phyloP scores from a whole-genome alignment of 495 filamentous ascomycete genomes.

The Tuber indicum region DNA sequence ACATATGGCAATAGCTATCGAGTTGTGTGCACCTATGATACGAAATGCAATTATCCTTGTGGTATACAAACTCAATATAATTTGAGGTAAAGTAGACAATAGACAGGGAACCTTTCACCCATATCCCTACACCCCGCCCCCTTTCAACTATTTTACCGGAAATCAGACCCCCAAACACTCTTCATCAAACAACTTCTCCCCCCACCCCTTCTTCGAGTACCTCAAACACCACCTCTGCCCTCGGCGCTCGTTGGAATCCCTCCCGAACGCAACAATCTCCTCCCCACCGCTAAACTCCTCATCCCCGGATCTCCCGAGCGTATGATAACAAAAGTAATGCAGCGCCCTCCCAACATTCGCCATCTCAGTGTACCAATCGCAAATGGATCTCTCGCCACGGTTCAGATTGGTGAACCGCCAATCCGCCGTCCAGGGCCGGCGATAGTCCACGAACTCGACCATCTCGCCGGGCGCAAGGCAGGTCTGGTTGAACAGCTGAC shows the following conservation, averaged over 20 bases:
- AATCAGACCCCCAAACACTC: constrained; percentile 34
- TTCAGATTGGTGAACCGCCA: constrained; percentile 40
- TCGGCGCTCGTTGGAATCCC: neutral
- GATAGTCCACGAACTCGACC: constrained; percentile 34
- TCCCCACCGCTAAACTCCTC: constrained; percentile 25
- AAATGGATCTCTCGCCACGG: constrained; percentile 19
- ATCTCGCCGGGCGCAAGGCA: constrained; percentile 36
- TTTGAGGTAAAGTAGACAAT: neutral
- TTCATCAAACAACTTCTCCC: constrained; percentile 25
- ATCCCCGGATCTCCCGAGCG: constrained; percentile 12
- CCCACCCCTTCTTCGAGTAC: constrained; percentile 40
- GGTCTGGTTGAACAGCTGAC: constrained; percentile 34
- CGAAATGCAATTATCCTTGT: neutral
- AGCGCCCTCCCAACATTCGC: constrained; percentile 38
- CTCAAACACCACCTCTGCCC: constrained; percentile 37
- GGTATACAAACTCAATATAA: neutral
- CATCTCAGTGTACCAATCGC: constrained; percentile 39
- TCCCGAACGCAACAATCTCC: constrained; percentile 35
- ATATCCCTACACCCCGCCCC: constrained; percentile 1
- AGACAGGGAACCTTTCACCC: neutral
- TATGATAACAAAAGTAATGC: constrained; percentile 40
- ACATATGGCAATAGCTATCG: neutral
- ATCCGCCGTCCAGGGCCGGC: constrained; percentile 32
- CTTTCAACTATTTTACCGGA: neutral
- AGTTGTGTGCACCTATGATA: neutral